Evolutionary conservation across 164 flowering plant species (phyloP).

Genomic region (Chimonanthus praecox): DNA sequence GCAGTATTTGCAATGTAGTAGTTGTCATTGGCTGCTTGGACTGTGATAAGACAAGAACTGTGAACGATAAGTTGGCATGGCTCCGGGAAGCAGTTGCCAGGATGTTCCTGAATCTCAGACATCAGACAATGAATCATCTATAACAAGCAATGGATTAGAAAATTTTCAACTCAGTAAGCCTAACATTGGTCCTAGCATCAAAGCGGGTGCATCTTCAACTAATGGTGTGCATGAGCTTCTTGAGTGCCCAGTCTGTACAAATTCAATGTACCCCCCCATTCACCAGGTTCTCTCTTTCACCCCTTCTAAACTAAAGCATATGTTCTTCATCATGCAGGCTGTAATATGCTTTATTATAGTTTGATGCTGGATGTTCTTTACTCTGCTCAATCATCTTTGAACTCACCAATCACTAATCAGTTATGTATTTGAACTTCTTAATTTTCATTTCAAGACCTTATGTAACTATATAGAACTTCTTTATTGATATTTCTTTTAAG

Average conservation of each 20-base stretch:
- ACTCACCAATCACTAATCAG: neutral
- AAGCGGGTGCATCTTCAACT: constrained; percentile 30
- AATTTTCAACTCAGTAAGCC: constrained; percentile 16
- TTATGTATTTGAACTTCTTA: neutral
- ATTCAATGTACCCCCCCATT: constrained; percentile 71
- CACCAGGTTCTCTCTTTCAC: constrained; percentile 40
- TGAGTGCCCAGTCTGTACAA: constrained; percentile 68
- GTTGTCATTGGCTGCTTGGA: neutral
- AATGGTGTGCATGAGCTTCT: constrained; percentile 57
- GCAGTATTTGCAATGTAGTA: constrained; percentile 6
- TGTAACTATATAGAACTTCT: neutral
- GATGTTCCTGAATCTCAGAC: constrained; percentile 22
- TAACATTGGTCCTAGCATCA: constrained; percentile 6
- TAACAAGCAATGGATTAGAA: constrained; percentile 14
- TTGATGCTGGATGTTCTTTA: neutral
- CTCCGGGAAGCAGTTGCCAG: constrained; percentile 21
- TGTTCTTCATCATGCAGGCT: neutral
- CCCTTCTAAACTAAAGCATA: too few relatives aligned
- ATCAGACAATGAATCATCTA: constrained; percentile 9
- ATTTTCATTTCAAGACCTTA: neutral
- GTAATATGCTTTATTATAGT: neutral
- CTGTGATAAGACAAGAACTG: constrained; percentile 4
- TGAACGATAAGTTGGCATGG: constrained; percentile 14
- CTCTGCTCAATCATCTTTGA: neutral
- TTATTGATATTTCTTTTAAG: neutral